Evolutionary conservation across 148 eudicot species (phyloP).

Genomic region (Chenopodium album): DNA sequence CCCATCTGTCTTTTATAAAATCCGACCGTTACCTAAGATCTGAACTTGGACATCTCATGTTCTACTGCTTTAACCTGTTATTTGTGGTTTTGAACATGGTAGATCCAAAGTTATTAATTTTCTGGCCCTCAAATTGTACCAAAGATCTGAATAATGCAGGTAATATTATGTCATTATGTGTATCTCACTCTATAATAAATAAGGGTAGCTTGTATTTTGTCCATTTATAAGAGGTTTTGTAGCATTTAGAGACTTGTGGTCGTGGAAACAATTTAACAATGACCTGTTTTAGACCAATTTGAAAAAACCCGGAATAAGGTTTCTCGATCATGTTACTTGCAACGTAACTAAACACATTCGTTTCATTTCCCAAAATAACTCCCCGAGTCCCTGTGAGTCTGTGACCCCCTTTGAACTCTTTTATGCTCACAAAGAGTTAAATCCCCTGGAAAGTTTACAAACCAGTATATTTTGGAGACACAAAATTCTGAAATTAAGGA

Average conservation of each 20-base stretch:
- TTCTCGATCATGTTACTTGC: not conserved
- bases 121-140: not conserved
- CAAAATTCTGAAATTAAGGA: not conserved
- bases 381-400: too few relatives aligned
- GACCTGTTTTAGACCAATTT: not conserved
- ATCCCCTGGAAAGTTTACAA: not conserved
- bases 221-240: not conserved
- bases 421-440: not conserved
- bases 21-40: not conserved
- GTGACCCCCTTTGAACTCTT: not conserved
- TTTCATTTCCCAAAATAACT: not conserved
- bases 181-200: not conserved
- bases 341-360: not conserved
- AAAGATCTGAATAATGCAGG: not conserved
- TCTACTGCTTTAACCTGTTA: slow-evolving; percentile 7
- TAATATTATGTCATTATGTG: not conserved
- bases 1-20: not conserved
- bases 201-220: not conserved
- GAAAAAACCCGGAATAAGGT: not conserved
- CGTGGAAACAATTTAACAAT: not conserved
- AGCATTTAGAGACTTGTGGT: slow-evolving; percentile 4
- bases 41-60: slow-evolving; percentile 13
- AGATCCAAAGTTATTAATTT: not conserved
- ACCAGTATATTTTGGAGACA: not conserved
- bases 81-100: not conserved